phyloP scores from a whole-genome alignment of 768 basidiomycete species.

The Arthromyces matolae region DNA sequence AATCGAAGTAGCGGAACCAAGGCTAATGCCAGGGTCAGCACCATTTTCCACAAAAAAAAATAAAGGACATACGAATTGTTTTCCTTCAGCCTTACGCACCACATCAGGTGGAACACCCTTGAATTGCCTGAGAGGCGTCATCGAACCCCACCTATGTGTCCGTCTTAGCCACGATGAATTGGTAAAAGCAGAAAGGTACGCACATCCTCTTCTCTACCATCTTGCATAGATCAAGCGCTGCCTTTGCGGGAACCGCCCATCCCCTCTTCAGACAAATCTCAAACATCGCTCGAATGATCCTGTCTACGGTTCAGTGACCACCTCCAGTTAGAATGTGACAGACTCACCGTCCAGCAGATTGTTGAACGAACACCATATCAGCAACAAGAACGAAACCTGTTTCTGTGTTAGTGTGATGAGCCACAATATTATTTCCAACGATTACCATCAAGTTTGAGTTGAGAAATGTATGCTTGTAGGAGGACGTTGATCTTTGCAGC shows the following conservation, averaged over 20 bases:
- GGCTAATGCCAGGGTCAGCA: slow-evolving; percentile 14
- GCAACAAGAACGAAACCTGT: slow-evolving; percentile 80
- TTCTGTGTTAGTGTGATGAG: not conserved
- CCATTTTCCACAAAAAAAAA: not conserved
- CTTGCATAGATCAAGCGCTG: slow-evolving; percentile 91
- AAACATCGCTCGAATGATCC: slow-evolving; percentile 93
- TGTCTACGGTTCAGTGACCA: slow-evolving; percentile 18
- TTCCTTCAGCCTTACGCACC: slow-evolving; percentile 87
- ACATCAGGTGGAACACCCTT: slow-evolving; percentile 85
- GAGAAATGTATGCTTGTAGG: slow-evolving; percentile 91
- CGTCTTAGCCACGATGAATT: not conserved
- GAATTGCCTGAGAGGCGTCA: slow-evolving; percentile 97
- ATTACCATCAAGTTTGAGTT: slow-evolving; percentile 84
- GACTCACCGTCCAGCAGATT: slow-evolving; percentile 85
- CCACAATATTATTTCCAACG: not conserved
- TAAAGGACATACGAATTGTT: slow-evolving; percentile 78
- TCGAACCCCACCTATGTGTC: slow-evolving; percentile 82
- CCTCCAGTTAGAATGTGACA: not conserved
- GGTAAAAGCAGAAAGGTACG: slow-evolving; percentile 22
- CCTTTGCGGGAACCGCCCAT: slow-evolving; percentile 94
- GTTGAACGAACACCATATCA: slow-evolving; percentile 95
- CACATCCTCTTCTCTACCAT: slow-evolving; percentile 89
- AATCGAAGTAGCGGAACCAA: slow-evolving; percentile 84
- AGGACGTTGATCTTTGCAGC: slow-evolving; percentile 97
- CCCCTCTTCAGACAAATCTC: slow-evolving; percentile 97